These are phyloP conservation scores for Xylariaceae sp. DNA, from an alignment of 2,329 filamentous ascomycete genomes.

Conservation along the genomic window DNA sequence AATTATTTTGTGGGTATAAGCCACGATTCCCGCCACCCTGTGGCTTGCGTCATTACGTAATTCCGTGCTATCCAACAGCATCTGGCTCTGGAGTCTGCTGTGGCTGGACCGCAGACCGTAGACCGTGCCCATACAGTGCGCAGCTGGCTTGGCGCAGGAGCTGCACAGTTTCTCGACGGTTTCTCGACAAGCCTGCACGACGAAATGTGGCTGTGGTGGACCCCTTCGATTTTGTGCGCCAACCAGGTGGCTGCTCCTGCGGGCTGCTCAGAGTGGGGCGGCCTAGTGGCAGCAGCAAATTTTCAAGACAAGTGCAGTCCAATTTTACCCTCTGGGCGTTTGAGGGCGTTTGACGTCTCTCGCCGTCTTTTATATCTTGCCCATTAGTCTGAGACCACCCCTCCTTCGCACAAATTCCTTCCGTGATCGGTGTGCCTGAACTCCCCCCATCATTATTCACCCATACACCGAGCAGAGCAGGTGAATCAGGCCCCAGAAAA, in stretches of 20 bases:
- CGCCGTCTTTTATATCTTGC: constrained; percentile 14
- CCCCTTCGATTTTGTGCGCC: background rate
- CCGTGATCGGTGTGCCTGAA: constrained; percentile 29
- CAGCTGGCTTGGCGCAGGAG: background rate
- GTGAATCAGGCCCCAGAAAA: constrained; percentile 6
- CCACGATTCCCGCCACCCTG: no score
- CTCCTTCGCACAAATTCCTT: constrained; percentile 28
- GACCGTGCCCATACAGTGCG: background rate
- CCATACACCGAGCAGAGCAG: constrained; percentile 17
- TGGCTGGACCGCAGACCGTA: background rate
- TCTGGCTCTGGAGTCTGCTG: background rate
- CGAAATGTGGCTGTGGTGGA: no score
- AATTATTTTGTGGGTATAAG: no score
- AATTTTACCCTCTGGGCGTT: constrained; percentile 10
- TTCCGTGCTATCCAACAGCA: no score
- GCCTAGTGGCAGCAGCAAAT: constrained; percentile 23
- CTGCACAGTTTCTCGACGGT: no score
- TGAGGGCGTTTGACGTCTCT: background rate
- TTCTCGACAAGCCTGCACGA: no score
- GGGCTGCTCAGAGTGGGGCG: constrained; percentile 5
- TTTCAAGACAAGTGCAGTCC: constrained; percentile 12
- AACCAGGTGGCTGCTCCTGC: background rate
- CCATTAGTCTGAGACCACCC: constrained; percentile 28
- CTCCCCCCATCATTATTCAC: constrained; percentile 3
- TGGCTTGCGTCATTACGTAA: no score